A percentile compares a stretch with the other conserved stretches of the same genome.
These are phyloP conservation scores for Blastocystis sp. DNA, from an alignment of 352 stramenopile genomes.

Conservation along the genomic window DNA sequence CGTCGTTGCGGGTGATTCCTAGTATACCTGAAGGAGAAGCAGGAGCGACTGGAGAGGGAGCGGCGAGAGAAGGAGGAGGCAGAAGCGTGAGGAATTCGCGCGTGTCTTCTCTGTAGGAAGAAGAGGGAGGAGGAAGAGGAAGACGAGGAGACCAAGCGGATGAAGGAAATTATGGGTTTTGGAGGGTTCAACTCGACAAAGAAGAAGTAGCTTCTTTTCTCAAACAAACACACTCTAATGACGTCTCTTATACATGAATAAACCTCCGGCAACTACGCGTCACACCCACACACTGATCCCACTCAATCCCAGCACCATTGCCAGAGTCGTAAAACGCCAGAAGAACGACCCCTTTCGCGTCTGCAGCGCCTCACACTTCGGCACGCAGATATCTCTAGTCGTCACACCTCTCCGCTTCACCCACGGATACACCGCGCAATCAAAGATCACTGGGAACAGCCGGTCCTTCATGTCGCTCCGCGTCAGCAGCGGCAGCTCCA, in stretches of 20 bases:
- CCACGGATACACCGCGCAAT: slow-evolving; percentile 8
- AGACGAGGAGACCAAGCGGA: background rate
- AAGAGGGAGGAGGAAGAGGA: background rate
- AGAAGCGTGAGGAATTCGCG: slow-evolving; percentile 70
- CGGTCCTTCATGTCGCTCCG: slow-evolving; percentile 15
- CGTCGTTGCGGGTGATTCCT: slow-evolving; percentile 50
- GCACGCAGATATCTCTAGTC: slow-evolving; percentile 19
- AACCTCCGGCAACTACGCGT: slow-evolving; percentile 21
- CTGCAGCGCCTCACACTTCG: background rate
- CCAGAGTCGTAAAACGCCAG: background rate
- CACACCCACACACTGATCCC: background rate
- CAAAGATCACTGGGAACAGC: slow-evolving; percentile 24
- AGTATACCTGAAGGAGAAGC: slow-evolving; percentile 44
- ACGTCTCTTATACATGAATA: slow-evolving; percentile 9
- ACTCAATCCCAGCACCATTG: slow-evolving; percentile 19
- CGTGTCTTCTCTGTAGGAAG: slow-evolving; percentile 64
- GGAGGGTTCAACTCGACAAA: background rate
- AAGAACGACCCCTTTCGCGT: background rate
- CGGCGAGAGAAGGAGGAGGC: slow-evolving; percentile 76
- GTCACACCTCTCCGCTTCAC: background rate
- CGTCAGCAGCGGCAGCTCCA: slow-evolving; percentile 11
- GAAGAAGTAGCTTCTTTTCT: background rate
- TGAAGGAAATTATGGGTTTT: slow-evolving; percentile 40
- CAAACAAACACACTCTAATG: background rate
- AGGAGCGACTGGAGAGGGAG: slow-evolving; percentile 60